Evolutionary conservation across 306 rosid species (phyloP).

Genomic region (Inga leiocalycina): DNA sequence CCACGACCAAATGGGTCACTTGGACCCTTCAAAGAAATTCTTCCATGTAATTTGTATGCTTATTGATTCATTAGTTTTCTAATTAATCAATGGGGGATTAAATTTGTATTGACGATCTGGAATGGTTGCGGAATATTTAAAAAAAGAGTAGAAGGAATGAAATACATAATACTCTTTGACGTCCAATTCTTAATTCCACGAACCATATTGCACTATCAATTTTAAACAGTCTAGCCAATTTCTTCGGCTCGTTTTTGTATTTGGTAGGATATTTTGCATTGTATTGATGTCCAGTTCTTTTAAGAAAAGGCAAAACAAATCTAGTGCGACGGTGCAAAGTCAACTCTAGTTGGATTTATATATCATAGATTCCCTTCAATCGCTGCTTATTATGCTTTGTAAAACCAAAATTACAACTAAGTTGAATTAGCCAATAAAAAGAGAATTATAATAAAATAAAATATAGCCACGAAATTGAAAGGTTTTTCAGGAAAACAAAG

Average conservation of each 20-base stretch:
- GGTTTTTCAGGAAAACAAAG: not conserved
- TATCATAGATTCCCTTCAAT: not conserved
- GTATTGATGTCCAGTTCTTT: not conserved
- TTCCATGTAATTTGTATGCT: slow-evolving; percentile 31
- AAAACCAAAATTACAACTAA: too few species aligned
- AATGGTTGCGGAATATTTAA: not conserved
- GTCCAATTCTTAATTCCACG: slow-evolving; percentile 10
- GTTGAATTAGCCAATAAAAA: not conserved
- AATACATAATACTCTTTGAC: not conserved
- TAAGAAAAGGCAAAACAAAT: not conserved
- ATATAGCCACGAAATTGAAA: not conserved
- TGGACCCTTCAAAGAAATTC: not conserved
- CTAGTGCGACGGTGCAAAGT: too few species aligned
- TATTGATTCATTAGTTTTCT: slow-evolving; percentile 35
- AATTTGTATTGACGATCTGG: slow-evolving; percentile 37
- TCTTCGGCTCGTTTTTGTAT: not conserved
- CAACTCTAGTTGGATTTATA: too few species aligned
- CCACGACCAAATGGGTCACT: not conserved
- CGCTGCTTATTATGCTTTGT: not conserved
- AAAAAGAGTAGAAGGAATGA: too few species aligned
- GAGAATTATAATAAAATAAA: not conserved
- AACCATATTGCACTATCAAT: not conserved
- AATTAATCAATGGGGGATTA: slow-evolving; percentile 15
- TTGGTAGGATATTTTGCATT: not conserved
- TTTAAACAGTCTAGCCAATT: not conserved